phyloP scores from a whole-genome alignment of 768 basidiomycete species.

The Boletales sp. region DNA sequence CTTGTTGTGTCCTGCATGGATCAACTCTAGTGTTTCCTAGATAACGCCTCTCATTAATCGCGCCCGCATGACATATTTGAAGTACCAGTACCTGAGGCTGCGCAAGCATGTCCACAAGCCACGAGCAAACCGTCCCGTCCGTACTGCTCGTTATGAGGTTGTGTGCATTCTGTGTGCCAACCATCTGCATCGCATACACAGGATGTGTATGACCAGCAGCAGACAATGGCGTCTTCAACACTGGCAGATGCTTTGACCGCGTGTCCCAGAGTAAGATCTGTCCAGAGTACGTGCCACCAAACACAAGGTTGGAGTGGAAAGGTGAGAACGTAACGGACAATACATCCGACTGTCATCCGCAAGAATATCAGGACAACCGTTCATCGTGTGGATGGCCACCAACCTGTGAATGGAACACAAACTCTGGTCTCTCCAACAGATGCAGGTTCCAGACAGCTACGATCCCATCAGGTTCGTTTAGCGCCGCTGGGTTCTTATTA shows the following conservation, averaged over 20 bases:
- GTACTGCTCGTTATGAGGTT: conserved; percentile 96
- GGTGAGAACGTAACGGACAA: conserved; percentile 96
- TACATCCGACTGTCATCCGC: conserved; percentile 80
- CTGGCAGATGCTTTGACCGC: conserved; percentile 91
- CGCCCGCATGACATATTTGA: background rate
- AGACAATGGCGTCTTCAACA: conserved; percentile 93
- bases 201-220: conserved; percentile 98
- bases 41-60: conserved; percentile 1
- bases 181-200: conserved; percentile 97
- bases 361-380: conserved; percentile 3
- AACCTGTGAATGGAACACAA: conserved; percentile 97
- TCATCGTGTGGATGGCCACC: conserved; percentile 20
- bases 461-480: conserved; percentile 96
- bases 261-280: conserved; percentile 99
- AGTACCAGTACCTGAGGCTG: conserved; percentile 76
- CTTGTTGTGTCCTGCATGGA: conserved; percentile 90
- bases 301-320: conserved; percentile 95
- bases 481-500: conserved; percentile 91
- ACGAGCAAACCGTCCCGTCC: conserved; percentile 95
- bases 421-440: conserved; percentile 91
- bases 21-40: conserved; percentile 90
- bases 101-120: conserved; percentile 98
- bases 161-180: conserved; percentile 98
- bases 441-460: conserved; percentile 98
- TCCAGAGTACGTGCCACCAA: conserved; percentile 99